These are phyloP conservation scores for Chamaenerion angustifolium DNA, from an alignment of 345 rosid genomes.

Conservation along the genomic window DNA sequence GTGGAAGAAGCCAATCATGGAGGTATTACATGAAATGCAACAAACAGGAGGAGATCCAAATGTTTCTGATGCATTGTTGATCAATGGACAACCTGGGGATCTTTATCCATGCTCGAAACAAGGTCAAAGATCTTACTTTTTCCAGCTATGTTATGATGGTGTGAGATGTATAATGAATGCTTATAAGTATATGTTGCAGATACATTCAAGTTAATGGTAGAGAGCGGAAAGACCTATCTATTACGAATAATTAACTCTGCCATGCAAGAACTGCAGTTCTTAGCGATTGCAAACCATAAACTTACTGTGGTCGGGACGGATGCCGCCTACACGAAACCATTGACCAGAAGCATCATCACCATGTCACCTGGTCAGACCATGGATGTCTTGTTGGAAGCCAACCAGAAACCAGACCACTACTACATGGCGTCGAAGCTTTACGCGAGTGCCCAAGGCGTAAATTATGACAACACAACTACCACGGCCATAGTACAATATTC, in stretches of 20 bases:
- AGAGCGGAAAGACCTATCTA: constrained; percentile 20
- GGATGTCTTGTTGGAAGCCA: constrained; percentile 18
- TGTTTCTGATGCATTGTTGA: constrained; percentile 15
- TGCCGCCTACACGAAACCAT: constrained; percentile 20
- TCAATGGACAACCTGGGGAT: constrained; percentile 40
- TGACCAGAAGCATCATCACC: constrained; percentile 9
- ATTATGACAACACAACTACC: constrained; percentile 9
- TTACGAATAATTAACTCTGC: constrained; percentile 21
- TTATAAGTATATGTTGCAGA: not conserved
- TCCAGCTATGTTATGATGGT: no score
- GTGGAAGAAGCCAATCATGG: constrained; percentile 23
- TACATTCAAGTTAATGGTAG: constrained; percentile 14
- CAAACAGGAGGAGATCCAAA: constrained; percentile 17
- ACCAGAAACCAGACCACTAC: constrained; percentile 11
- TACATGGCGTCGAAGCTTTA: constrained; percentile 14
- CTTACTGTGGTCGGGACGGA: constrained; percentile 20
- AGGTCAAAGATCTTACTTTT: no score
- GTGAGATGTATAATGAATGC: rapidly evolving
- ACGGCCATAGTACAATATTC: constrained; percentile 11
- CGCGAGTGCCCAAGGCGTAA: not conserved
- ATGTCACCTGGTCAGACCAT: constrained; percentile 25
- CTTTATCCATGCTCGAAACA: constrained; percentile 22
- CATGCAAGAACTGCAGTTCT: constrained; percentile 23
- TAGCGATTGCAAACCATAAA: constrained; percentile 19
- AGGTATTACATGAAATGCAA: constrained; percentile 10